Evolutionary conservation across 306 rosid genomes (phyloP), one percentile per base, ranked within the genome.

Genomic region (Quercus alba): DNA sequence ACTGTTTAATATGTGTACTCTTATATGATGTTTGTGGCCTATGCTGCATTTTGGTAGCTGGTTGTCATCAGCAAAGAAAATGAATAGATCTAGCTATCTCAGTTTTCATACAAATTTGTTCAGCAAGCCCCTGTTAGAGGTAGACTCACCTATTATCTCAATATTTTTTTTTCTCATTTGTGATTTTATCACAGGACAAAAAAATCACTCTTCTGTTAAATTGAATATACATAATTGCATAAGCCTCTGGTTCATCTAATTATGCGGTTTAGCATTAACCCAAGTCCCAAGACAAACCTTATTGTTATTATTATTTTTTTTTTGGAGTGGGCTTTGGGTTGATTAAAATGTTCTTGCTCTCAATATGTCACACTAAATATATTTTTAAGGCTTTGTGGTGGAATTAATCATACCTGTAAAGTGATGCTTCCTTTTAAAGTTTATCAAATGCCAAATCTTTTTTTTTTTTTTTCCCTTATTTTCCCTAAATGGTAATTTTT

Each of bases 201-300:
- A 7, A 0, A 9, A 46, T 11, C 15, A 46, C 54, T 0, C 54
- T 46, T 46, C 54, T 3, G 14, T 10, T 46, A 9, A 0, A 46
- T 46, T 46, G 52, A 46, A 46, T 46, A 3, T 46, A 11, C 12
- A 2, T 46, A 46, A 46, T 0, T 11, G 52, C 52, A 46, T 46
- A 46, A 46, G 52, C 15, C 52, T 11, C 52, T 46, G 52, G 52
- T 58, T 58, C 2, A 3, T 58, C 2, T 58, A 21, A 23, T n/a
- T 58, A 58, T 19, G 28, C 2, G 1, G 25, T 58, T 10, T 58
- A 21, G 25, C 64, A 21, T 9, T 58, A 58, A 8, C 83, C 97
- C 25, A 23, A 23, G 25, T 23, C 13, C 15, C 66, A 58, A 21
- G 28, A 23, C 4, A 21, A 58, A 23, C 25, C 4, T 20, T 33